A percentile compares a stretch with the other conserved stretches of the same genome.
These are phyloP conservation scores for Iris macrosiphon DNA, from an alignment of 106 monocot genomes.

Conservation along the genomic window DNA sequence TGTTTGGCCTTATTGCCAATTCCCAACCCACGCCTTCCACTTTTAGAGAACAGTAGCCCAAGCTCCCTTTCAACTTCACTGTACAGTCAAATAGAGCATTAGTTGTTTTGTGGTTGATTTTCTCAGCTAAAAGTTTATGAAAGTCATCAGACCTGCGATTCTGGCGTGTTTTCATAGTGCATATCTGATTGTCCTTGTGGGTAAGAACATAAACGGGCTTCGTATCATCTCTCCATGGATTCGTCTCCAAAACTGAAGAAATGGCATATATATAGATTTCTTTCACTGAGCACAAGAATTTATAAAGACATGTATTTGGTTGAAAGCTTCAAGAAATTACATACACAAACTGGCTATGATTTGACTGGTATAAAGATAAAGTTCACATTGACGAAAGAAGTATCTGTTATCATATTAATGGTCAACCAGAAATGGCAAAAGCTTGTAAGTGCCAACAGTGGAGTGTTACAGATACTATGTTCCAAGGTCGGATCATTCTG, in stretches of 20 bases:
- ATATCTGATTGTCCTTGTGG: constrained; percentile 79
- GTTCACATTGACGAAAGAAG: too few relatives aligned
- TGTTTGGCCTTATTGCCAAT: constrained; percentile 59
- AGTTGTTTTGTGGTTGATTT: background rate
- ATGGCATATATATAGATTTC: too few relatives aligned
- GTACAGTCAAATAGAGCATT: constrained; percentile 7
- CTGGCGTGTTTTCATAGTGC: constrained; percentile 97
- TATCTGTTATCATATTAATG: too few relatives aligned
- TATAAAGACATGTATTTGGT: too few relatives aligned
- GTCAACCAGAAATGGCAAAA: too few relatives aligned
- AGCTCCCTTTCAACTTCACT: constrained; percentile 98
- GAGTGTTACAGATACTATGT: too few relatives aligned
- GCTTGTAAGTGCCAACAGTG: too few relatives aligned
- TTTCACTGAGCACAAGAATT: too few relatives aligned
- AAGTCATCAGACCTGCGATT: constrained; percentile 58
- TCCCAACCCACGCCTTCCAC: constrained; percentile 37
- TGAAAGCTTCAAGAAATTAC: too few relatives aligned
- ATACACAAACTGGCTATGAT: too few relatives aligned
- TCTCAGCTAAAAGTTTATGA: background rate
- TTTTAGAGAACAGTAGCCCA: constrained; percentile 66
- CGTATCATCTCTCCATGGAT: constrained; percentile 92
- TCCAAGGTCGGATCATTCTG: too few relatives aligned
- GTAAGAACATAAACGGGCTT: constrained; percentile 95
- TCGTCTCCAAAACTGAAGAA: constrained; percentile 73
- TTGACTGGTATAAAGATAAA: too few relatives aligned